phyloP scores from a whole-genome alignment of 331 rosid genomes.

The Quercus phellos region DNA sequence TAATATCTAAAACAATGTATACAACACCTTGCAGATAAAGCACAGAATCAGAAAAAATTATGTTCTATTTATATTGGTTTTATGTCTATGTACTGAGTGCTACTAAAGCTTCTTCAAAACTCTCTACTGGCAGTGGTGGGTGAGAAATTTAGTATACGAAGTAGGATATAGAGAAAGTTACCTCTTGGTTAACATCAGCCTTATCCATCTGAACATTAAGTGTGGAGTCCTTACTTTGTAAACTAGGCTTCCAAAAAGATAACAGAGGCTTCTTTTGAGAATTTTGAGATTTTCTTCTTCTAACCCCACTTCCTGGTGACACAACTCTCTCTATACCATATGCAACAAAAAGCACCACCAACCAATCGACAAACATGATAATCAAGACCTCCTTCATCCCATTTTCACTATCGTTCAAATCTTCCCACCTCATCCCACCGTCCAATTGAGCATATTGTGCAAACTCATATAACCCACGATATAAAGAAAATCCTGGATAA shows the following conservation, averaged over 20 bases:
- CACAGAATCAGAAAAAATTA: no score
- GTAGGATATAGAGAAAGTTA: constrained; percentile 24
- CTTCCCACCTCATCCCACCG: constrained; percentile 73
- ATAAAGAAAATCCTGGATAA: constrained; percentile 79
- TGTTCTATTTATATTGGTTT: no score
- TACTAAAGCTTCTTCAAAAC: background rate
- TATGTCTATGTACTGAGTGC: no score
- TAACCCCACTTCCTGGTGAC: constrained; percentile 38
- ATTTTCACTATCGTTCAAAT: constrained; percentile 53
- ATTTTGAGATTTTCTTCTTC: constrained; percentile 39
- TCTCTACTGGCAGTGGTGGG: background rate
- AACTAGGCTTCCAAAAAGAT: constrained; percentile 17
- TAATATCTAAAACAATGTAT: no score
- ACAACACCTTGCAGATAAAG: no score
- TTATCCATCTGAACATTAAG: constrained; percentile 50
- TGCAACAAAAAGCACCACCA: constrained; percentile 54
- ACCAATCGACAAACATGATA: constrained; percentile 79
- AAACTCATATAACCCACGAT: constrained; percentile 79
- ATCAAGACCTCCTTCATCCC: constrained; percentile 69
- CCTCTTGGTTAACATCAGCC: constrained; percentile 73
- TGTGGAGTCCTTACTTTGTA: constrained; percentile 43
- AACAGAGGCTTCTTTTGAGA: background rate
- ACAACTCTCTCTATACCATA: constrained; percentile 54
- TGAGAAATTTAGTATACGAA: background rate
- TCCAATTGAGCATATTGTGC: constrained; percentile 44